Percentiles rank a stretch among this genome's conserved stretches.
phyloP scores from a whole-genome alignment of 2,329 filamentous ascomycete genomes.

The Trichoderma sp. region DNA sequence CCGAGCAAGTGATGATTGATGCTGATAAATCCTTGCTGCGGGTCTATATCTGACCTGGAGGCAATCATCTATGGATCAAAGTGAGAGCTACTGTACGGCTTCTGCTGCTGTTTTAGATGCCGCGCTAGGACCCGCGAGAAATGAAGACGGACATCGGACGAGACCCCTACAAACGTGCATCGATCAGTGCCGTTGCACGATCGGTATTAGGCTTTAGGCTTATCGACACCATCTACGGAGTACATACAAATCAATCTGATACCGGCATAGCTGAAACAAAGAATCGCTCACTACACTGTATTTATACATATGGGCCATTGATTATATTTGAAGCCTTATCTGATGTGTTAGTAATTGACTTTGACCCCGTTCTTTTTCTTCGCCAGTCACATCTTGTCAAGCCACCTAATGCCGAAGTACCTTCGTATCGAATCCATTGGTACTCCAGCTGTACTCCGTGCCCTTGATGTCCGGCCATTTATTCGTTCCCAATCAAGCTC shows the following conservation, averaged over 20 bases:
- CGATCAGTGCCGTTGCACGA: not conserved
- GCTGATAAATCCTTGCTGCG: not conserved
- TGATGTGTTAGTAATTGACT: not conserved
- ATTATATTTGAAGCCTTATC: not conserved
- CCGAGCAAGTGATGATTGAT: not conserved
- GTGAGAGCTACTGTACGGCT: not conserved
- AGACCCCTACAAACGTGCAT: not conserved
- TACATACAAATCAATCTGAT: not conserved
- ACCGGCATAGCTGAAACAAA: not conserved
- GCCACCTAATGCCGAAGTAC: not conserved
- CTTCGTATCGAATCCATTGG: not conserved
- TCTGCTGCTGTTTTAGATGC: not conserved
- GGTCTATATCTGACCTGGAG: not conserved
- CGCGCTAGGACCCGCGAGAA: not conserved
- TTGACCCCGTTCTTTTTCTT: not conserved
- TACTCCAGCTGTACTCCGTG: too few relatives aligned
- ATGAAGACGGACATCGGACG: not conserved
- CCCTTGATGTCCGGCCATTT: not conserved
- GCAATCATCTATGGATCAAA: not conserved
- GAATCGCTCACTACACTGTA: not conserved
- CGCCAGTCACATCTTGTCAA: not conserved
- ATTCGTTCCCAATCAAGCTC: not conserved
- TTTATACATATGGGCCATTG: too few relatives aligned
- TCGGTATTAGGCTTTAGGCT: not conserved
- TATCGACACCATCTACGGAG: not conserved